Evolutionary conservation across 768 basidiomycete species (phyloP).

Genomic region (Boletus rubropictus): DNA sequence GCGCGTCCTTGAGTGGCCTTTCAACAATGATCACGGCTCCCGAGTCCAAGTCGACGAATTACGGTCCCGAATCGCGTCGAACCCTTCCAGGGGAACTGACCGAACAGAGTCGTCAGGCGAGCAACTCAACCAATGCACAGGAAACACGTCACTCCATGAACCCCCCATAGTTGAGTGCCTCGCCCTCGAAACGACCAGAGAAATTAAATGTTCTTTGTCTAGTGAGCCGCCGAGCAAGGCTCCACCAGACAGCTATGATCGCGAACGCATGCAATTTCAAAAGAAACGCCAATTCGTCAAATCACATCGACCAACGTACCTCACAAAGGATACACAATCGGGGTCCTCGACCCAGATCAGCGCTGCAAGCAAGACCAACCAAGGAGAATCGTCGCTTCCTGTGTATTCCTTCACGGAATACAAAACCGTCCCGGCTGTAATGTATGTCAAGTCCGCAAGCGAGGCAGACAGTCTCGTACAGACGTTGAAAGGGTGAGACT

Average conservation of each 20-base stretch:
- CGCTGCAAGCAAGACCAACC: not conserved
- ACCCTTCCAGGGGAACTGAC: not conserved
- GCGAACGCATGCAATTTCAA: not conserved
- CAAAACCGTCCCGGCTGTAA: slow-evolving; percentile 25
- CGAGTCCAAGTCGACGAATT: not conserved
- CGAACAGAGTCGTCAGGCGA: not conserved
- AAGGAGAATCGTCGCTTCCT: slow-evolving; percentile 19
- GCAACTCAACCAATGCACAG: not conserved
- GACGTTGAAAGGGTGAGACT: slow-evolving; percentile 34
- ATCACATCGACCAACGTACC: not conserved
- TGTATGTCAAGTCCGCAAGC: slow-evolving; percentile 38
- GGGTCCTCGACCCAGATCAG: slow-evolving; percentile 5
- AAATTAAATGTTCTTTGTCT: not conserved
- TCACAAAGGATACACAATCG: not conserved
- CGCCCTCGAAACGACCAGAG: not conserved
- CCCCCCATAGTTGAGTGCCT: slow-evolving; percentile 12
- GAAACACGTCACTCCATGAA: not conserved
- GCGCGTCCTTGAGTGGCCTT: slow-evolving; percentile 12
- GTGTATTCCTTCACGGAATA: slow-evolving; percentile 37
- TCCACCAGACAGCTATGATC: not conserved
- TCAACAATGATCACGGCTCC: slow-evolving; percentile 8
- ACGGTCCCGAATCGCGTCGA: not conserved
- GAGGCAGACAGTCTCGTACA: slow-evolving; percentile 38
- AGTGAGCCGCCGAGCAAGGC: slow-evolving; percentile 1
- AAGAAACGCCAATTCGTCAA: not conserved